These are phyloP conservation scores for Albifimbria verrucaria DNA, from an alignment of 2,329 filamentous ascomycete species.

Conservation along the genomic window DNA sequence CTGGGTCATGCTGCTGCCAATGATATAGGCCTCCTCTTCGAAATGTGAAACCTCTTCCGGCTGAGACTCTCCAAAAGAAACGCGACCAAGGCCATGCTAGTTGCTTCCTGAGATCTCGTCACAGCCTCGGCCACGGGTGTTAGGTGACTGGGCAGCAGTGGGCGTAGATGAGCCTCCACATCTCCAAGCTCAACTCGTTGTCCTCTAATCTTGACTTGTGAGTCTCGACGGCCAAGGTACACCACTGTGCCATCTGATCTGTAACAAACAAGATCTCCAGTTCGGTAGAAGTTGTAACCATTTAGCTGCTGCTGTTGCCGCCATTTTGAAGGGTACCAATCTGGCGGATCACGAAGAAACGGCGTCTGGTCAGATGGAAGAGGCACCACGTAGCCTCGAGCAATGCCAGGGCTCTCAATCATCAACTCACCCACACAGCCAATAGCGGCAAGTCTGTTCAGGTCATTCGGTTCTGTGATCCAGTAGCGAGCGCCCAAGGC, in stretches of 20 bases:
- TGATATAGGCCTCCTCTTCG: neutral
- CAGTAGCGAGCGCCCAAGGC: constrained; percentile 9
- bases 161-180: constrained; percentile 9
- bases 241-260: constrained; percentile 35
- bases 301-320: neutral
- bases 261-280: constrained; percentile 44
- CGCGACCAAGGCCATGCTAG: neutral
- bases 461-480: constrained; percentile 11
- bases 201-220: constrained; percentile 56
- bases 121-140: constrained; percentile 5
- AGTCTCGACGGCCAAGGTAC: constrained; percentile 51
- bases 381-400: constrained; percentile 12
- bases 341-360: neutral
- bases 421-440: constrained; percentile 16
- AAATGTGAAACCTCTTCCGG: neutral
- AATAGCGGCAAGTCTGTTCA: constrained; percentile 3
- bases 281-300: constrained; percentile 34
- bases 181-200: constrained; percentile 46
- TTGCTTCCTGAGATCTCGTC: neutral
- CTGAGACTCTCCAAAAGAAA: neutral
- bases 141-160: neutral
- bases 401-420: constrained; percentile 16
- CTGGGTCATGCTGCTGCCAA: neutral
- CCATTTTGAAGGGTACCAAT: neutral
- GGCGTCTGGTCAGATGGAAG: constrained; percentile 2